A percentile compares a stretch with the other conserved stretches of the same genome.
These are phyloP conservation scores for Xylariaceae sp. DNA, from an alignment of 2,329 filamentous ascomycete species.

Conservation along the genomic window DNA sequence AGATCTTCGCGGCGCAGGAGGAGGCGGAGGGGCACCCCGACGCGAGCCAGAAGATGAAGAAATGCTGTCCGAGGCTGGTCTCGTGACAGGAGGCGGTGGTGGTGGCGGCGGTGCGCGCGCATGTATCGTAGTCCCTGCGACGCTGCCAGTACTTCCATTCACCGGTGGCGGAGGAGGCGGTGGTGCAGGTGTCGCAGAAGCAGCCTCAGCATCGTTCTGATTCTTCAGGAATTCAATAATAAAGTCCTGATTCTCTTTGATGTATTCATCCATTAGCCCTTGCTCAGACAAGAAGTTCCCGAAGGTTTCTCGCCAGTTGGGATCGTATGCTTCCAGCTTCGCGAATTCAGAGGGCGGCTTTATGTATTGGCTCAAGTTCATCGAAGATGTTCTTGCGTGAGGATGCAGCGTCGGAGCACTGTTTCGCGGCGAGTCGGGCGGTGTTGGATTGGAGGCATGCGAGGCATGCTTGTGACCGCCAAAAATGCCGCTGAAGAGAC, in stretches of 20 bases:
- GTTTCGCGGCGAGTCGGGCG: conserved; percentile 51
- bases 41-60: conserved; percentile 36
- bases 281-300: conserved; percentile 58
- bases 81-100: conserved; percentile 20
- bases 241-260: conserved; percentile 63
- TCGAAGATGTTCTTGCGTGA: conserved; percentile 37
- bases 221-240: conserved; percentile 60
- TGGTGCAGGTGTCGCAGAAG: conserved; percentile 35
- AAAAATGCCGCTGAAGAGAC: conserved; percentile 57
- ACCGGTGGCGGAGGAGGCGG: conserved; percentile 35
- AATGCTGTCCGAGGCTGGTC: conserved; percentile 31
- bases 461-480: conserved; percentile 56
- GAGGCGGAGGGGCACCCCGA: conserved; percentile 47
- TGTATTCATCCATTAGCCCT: conserved; percentile 61
- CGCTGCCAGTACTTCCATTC: conserved; percentile 32
- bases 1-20: conserved; percentile 56
- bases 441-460: conserved; percentile 52
- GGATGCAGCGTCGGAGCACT: conserved; percentile 34
- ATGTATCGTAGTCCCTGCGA: conserved; percentile 26
- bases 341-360: conserved; percentile 52
- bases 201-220: conserved; percentile 42
- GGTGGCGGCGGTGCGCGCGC: conserved; percentile 41
- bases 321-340: conserved; percentile 59
- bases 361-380: conserved; percentile 41
- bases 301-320: conserved; percentile 60